Conservation (phyloP, 2,329 filamentous ascomycete species). For the Immersiporthe knoxdaviesiana region DNA sequence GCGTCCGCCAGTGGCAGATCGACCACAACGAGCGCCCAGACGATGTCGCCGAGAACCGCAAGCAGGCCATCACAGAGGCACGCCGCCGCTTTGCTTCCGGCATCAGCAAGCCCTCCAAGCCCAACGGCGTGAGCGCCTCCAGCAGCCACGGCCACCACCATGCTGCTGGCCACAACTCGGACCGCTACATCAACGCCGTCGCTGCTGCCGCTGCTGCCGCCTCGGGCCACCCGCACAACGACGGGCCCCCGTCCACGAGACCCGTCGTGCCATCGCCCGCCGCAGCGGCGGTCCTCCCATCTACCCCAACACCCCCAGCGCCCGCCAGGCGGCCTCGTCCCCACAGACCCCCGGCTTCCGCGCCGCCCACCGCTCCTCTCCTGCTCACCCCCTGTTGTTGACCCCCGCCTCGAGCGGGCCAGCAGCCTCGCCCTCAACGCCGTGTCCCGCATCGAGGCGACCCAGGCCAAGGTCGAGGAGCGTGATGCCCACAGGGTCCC, state of each 20-base stretch:
- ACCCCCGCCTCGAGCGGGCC: slow-evolving; percentile 49
- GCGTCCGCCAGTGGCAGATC: slow-evolving; percentile 62
- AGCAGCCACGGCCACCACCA: not conserved
- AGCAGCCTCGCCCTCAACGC: slow-evolving; percentile 55
- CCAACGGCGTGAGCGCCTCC: slow-evolving; percentile 20
- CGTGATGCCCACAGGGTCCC: slow-evolving; percentile 42
- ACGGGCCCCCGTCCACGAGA: slow-evolving; percentile 42
- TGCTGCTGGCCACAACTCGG: not conserved
- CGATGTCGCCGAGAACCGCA: slow-evolving; percentile 54
- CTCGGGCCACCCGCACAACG: slow-evolving; percentile 13
- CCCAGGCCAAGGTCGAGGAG: slow-evolving; percentile 54
- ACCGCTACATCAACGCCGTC: slow-evolving; percentile 20
- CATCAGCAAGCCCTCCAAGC: slow-evolving; percentile 32
- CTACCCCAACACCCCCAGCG: slow-evolving; percentile 36
- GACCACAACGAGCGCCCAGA: slow-evolving; percentile 55
- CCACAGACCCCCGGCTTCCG: slow-evolving; percentile 41
- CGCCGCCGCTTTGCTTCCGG: slow-evolving; percentile 46
- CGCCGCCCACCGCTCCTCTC: slow-evolving; percentile 39
- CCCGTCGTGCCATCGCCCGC: slow-evolving; percentile 49
- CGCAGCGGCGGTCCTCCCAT: slow-evolving; percentile 37
- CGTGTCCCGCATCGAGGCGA: slow-evolving; percentile 55
- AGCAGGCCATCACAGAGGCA: slow-evolving; percentile 55
- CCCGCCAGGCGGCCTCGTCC: slow-evolving; percentile 40
- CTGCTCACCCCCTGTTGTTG: slow-evolving; percentile 33
- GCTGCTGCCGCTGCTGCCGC: not conserved